phyloP scores from a whole-genome alignment of 2,329 filamentous ascomycete genomes.

The Fusarium multiceps region DNA sequence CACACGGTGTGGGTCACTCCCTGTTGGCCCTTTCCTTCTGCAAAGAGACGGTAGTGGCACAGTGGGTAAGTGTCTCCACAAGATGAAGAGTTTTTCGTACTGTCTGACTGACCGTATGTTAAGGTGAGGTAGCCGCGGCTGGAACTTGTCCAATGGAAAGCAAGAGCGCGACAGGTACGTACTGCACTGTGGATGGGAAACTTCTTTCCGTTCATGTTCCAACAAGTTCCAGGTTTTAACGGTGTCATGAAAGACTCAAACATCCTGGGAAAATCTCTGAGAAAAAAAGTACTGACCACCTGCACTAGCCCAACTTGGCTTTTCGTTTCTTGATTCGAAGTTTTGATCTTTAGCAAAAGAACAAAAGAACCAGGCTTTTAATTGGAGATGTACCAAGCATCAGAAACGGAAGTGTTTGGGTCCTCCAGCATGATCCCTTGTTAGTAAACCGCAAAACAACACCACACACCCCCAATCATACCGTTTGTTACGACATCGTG shows the following conservation, averaged over 20 bases:
- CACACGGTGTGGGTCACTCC: conserved; percentile 21
- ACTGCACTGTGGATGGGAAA: background rate
- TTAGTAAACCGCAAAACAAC: background rate
- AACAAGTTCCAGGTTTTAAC: conserved; percentile 25
- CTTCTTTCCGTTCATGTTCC: conserved; percentile 23
- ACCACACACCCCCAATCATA: conserved; percentile 2
- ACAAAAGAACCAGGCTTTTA: conserved; percentile 27
- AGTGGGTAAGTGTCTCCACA: conserved; percentile 22
- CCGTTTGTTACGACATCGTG: conserved; percentile 25
- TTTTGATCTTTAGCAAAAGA: conserved; percentile 12
- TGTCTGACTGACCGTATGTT: conserved; percentile 32
- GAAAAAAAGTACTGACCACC: conserved; percentile 12
- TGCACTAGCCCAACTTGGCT: conserved; percentile 20
- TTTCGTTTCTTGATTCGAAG: conserved; percentile 23
- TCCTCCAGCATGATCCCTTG: conserved; percentile 2
- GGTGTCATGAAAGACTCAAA: conserved; percentile 15
- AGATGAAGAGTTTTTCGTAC: conserved; percentile 35
- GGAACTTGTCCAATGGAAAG: conserved; percentile 5
- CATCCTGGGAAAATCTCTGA: conserved; percentile 42
- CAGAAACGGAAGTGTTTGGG: conserved; percentile 18
- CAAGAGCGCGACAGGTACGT: conserved; percentile 8
- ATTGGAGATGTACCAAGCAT: conserved; percentile 17
- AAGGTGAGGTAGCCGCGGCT: conserved; percentile 30
- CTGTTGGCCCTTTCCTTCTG: conserved; percentile 13
- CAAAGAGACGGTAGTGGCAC: conserved; percentile 19